These are phyloP conservation scores for Linnemannia hyalina DNA, from an alignment of 192 early-diverging fungal genomes.

Conservation along the genomic window DNA sequence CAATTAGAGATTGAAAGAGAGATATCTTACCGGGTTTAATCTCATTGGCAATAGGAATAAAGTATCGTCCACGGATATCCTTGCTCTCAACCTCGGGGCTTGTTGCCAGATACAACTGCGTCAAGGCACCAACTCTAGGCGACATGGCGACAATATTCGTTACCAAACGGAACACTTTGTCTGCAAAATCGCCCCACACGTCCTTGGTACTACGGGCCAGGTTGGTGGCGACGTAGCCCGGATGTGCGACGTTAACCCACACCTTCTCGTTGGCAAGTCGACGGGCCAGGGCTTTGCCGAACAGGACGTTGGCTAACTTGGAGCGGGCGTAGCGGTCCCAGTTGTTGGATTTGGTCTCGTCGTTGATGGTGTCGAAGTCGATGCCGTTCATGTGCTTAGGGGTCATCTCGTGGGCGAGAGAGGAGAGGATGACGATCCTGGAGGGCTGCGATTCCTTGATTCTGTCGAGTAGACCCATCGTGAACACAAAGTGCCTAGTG, in stretches of 20 bases:
- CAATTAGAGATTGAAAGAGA: too few species aligned
- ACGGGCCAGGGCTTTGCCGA: constrained; percentile 57
- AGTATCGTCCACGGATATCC: constrained; percentile 43
- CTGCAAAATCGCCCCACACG: not conserved
- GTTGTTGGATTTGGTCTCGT: constrained; percentile 27
- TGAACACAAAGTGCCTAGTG: constrained; percentile 22
- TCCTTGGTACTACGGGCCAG: constrained; percentile 22
- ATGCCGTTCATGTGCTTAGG: constrained; percentile 26
- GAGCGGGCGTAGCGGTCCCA: constrained; percentile 53
- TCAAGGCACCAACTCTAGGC: constrained; percentile 56
- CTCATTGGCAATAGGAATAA: constrained; percentile 18
- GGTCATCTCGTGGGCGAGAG: constrained; percentile 22
- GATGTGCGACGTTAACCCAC: constrained; percentile 19
- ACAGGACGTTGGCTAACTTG: constrained; percentile 67
- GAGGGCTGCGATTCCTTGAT: constrained; percentile 32
- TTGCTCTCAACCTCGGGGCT: constrained; percentile 64
- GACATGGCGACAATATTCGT: constrained; percentile 9
- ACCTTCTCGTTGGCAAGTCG: constrained; percentile 19
- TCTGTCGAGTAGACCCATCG: constrained; percentile 16
- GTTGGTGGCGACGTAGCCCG: constrained; percentile 60
- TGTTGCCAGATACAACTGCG: constrained; percentile 63
- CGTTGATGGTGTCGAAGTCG: constrained; percentile 57
- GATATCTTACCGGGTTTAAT: not conserved
- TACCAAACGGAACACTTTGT: not conserved
- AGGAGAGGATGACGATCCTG: constrained; percentile 52